Conservation (phyloP, 495 filamentous ascomycete genomes). For the Geoglossum glabrum region DNA sequence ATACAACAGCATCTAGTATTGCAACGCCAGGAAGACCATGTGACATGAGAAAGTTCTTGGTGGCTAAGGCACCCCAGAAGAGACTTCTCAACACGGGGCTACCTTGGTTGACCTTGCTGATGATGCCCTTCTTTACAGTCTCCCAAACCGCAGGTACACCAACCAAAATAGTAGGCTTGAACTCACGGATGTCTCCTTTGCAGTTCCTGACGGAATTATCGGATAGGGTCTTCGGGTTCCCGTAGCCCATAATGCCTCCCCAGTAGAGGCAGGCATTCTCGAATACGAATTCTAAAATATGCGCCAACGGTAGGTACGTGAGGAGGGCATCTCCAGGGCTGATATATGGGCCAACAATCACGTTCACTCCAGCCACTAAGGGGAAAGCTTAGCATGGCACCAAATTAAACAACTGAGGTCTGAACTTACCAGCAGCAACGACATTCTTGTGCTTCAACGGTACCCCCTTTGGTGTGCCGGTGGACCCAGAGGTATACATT, state of each 20-base stretch:
- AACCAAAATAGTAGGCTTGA: constrained; percentile 76
- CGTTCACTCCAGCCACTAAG: constrained; percentile 68
- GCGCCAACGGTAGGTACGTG: constrained; percentile 82
- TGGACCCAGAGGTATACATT: constrained; percentile 99
- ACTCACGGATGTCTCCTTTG: constrained; percentile 87
- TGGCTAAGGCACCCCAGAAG: constrained; percentile 80
- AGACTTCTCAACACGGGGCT: constrained; percentile 54
- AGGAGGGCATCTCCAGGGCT: constrained; percentile 71
- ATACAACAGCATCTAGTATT: constrained; percentile 56
- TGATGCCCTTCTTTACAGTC: constrained; percentile 91
- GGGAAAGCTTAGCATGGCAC: constrained; percentile 6
- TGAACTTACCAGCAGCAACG: constrained; percentile 55
- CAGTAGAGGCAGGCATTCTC: constrained; percentile 84
- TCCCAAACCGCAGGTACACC: constrained; percentile 97
- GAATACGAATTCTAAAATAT: constrained; percentile 96
- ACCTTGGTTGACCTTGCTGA: constrained; percentile 62
- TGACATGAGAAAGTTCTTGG: constrained; percentile 62
- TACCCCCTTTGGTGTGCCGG: constrained; percentile 89
- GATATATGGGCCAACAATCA: constrained; percentile 67
- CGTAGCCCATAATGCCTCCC: constrained; percentile 95
- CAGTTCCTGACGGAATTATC: constrained; percentile 81
- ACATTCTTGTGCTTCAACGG: constrained; percentile 77
- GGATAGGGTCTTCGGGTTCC: constrained; percentile 80
- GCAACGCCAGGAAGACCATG: constrained; percentile 55
- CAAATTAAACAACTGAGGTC: constrained; percentile 4